Conservation (phyloP, 2,329 filamentous ascomycete genomes). For the Biscogniauxia mediterranea region DNA sequence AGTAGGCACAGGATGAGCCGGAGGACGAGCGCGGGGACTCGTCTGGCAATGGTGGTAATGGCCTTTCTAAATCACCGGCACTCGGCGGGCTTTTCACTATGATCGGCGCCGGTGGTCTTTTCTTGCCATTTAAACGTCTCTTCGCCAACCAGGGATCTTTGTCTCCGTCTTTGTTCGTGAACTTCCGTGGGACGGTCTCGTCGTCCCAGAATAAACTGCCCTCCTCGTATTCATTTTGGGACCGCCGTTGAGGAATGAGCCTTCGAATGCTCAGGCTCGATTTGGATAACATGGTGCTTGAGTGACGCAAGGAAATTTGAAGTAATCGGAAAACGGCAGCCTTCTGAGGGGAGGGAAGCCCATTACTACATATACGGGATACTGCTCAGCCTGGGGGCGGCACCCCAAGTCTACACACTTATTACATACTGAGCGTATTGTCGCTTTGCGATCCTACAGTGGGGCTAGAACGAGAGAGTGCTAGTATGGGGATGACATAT, state of each 20-base stretch:
- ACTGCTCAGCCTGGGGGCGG: slow-evolving; percentile 7
- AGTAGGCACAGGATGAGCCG: slow-evolving; percentile 46
- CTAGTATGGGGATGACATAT: slow-evolving; percentile 21
- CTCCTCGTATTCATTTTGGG: slow-evolving; percentile 23
- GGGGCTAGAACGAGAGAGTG: slow-evolving; percentile 14
- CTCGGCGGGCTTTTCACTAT: slow-evolving; percentile 40
- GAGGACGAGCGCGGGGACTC: slow-evolving; percentile 40
- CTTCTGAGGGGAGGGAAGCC: slow-evolving; percentile 20
- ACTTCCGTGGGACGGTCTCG: slow-evolving; percentile 1
- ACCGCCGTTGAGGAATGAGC: slow-evolving; percentile 38
- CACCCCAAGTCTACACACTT: background rate
- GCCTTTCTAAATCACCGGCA: slow-evolving; percentile 38
- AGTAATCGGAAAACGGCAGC: slow-evolving; percentile 24
- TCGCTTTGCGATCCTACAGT: slow-evolving; percentile 21
- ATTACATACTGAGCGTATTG: slow-evolving; percentile 19
- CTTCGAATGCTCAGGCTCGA: slow-evolving; percentile 44
- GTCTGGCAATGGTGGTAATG: slow-evolving; percentile 38
- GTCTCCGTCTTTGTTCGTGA: slow-evolving; percentile 17
- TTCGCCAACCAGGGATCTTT: slow-evolving; percentile 26
- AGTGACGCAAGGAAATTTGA: slow-evolving; percentile 25
- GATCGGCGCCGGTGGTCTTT: slow-evolving; percentile 35
- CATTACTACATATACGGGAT: slow-evolving; percentile 27
- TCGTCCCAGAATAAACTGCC: slow-evolving; percentile 24
- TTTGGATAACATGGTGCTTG: slow-evolving; percentile 39
- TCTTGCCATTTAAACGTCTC: slow-evolving; percentile 30